A percentile compares a stretch with the other conserved stretches of the same genome.
phyloP scores from a whole-genome alignment of 768 basidiomycete species.

The Amanita pallidorosea region DNA sequence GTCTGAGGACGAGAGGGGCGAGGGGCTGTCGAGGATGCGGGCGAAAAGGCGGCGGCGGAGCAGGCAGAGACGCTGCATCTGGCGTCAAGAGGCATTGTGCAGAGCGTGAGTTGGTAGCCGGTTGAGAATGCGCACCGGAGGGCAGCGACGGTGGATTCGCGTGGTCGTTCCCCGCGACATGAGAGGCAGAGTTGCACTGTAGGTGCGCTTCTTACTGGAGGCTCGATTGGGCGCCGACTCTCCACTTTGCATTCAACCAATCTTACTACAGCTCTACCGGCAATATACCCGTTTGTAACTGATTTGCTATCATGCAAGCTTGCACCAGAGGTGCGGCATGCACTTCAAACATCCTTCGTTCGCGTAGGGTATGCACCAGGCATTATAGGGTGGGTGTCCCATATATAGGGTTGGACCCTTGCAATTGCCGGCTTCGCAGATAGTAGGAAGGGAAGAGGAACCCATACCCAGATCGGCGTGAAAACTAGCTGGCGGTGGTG shows the following conservation, averaged over 20 bases:
- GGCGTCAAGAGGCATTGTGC: too few species aligned
- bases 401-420: slow-evolving; percentile 37
- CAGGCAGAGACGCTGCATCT: too few species aligned
- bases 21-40: too few species aligned
- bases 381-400: slow-evolving; percentile 52
- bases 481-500: slow-evolving; percentile 35
- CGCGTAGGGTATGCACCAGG: slow-evolving; percentile 68
- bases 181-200: too few species aligned
- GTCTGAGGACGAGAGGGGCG: too few species aligned
- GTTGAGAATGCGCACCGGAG: too few species aligned
- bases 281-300: slow-evolving; percentile 83
- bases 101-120: too few species aligned
- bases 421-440: slow-evolving; percentile 44
- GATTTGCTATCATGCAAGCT: slow-evolving; percentile 79
- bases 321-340: slow-evolving; percentile 71
- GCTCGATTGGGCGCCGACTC: too few species aligned
- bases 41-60: too few species aligned
- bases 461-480: slow-evolving; percentile 64
- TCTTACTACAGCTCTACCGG: slow-evolving; percentile 62
- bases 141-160: too few species aligned
- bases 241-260: slow-evolving; percentile 4
- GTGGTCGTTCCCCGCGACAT: too few species aligned
- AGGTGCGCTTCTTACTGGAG: too few species aligned
- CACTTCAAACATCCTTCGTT: slow-evolving; percentile 68
- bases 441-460: slow-evolving; percentile 48